Evolutionary conservation across 1,284 basidiomycete genomes (phyloP).

Genomic region (Cryptococcus neoformans): DNA sequence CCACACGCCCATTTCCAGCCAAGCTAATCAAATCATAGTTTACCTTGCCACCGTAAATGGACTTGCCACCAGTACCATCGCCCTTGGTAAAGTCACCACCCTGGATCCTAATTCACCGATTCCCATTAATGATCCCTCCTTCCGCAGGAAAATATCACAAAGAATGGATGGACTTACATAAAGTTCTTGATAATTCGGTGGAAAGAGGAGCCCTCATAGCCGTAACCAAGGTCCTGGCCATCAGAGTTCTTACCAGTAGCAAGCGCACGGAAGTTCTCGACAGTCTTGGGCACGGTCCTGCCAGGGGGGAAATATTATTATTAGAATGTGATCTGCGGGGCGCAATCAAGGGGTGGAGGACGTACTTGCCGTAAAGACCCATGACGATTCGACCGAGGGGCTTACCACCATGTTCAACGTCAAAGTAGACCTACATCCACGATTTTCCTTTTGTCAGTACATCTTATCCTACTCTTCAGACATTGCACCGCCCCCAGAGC

Average conservation of each 20-base stretch:
- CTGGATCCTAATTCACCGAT: conserved; percentile 54
- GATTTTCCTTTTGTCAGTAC: not conserved
- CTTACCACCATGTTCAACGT: conserved; percentile 83
- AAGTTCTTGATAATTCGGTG: conserved; percentile 69
- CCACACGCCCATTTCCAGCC: not conserved
- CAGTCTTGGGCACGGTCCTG: conserved; percentile 76
- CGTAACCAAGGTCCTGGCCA: conserved; percentile 67
- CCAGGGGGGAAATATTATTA: not conserved
- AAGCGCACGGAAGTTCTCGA: conserved; percentile 66
- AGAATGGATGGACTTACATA: conserved; percentile 51
- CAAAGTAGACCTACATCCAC: conserved; percentile 68
- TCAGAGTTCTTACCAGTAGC: conserved; percentile 72
- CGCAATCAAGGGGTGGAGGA: not conserved
- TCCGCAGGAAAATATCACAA: not conserved
- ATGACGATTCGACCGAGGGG: conserved; percentile 75
- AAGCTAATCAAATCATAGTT: not conserved
- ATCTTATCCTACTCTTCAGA: not conserved
- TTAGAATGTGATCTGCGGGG: not conserved
- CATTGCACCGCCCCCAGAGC: too few relatives aligned
- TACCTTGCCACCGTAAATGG: conserved; percentile 57
- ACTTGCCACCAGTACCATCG: conserved; percentile 62
- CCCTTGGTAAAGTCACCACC: conserved; percentile 68
- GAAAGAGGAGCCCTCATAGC: conserved; percentile 68
- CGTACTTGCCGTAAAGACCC: conserved; percentile 74
- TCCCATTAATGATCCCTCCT: not conserved